These are phyloP conservation scores for Epipyxis sp. DNA, from an alignment of 108 stramenopile species.

Conservation along the genomic window DNA sequence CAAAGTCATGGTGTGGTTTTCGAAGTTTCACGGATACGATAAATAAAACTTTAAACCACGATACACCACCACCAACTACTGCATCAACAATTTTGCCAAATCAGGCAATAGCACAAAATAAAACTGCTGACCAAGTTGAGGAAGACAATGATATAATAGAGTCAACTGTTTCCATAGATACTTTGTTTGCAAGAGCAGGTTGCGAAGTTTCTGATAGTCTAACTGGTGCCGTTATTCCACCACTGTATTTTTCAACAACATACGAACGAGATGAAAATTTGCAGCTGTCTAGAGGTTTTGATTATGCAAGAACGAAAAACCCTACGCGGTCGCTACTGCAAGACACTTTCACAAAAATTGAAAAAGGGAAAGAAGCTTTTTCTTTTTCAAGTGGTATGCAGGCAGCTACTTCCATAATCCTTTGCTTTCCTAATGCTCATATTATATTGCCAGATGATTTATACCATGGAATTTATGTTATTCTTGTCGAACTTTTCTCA, in stretches of 20 bases:
- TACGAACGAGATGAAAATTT: conserved; percentile 1
- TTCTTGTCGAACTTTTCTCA: background rate
- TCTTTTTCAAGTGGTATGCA: background rate
- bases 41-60: no score
- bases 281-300: background rate
- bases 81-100: no score
- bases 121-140: no score
- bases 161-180: background rate
- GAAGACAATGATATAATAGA: no score
- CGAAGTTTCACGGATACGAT: no score
- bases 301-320: background rate
- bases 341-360: background rate
- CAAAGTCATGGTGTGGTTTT: no score
- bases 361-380: conserved; percentile 1
- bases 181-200: background rate
- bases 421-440: conserved; percentile 10
- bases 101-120: no score
- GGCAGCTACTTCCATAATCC: background rate
- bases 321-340: background rate
- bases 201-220: background rate
- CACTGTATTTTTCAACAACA: background rate
- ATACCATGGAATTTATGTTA: background rate
- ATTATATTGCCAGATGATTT: background rate
- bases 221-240: background rate
- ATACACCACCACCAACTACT: no score